Percentiles rank a stretch among this genome's conserved stretches.
phyloP scores from a whole-genome alignment of 129 eudicot genomes.

The Sambucus nigra region DNA sequence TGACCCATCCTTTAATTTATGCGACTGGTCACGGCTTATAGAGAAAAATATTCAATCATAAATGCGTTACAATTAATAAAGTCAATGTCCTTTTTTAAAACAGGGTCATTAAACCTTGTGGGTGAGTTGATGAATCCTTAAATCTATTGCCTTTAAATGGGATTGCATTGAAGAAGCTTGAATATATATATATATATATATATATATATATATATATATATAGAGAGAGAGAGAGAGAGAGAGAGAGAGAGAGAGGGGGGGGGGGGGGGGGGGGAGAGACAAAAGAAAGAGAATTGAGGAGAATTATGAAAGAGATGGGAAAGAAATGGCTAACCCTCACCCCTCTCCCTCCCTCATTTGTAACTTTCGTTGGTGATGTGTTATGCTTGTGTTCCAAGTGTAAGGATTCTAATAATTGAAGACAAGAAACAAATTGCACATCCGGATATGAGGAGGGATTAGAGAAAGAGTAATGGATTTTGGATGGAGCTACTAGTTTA shows the following conservation, averaged over 20 bases:
- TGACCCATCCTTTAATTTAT: too few species aligned
- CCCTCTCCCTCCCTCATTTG: neutral
- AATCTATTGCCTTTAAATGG: conserved; percentile 23
- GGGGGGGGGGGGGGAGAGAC: too few species aligned
- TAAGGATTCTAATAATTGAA: conserved; percentile 14
- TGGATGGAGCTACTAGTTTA: too few species aligned
- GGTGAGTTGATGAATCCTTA: conserved; percentile 24
- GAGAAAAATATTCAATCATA: conserved; percentile 22
- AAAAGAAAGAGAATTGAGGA: conserved; percentile 67
- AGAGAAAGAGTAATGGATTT: too few species aligned
- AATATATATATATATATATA: conserved; percentile 7
- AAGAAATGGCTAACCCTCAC: conserved; percentile 35
- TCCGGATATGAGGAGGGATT: too few species aligned
- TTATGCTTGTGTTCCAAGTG: conserved; percentile 28
- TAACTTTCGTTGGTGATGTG: conserved; percentile 3
- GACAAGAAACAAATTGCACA: too few species aligned
- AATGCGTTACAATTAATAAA: conserved; percentile 21
- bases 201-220: neutral
- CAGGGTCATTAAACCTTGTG: conserved; percentile 20
- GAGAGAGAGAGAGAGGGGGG: conserved; percentile 29
- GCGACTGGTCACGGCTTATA: too few species aligned
- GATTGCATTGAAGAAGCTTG: conserved; percentile 23
- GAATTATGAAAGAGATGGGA: conserved; percentile 15
- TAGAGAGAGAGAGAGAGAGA: conserved; percentile 20
- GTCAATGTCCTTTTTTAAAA: conserved; percentile 28